Percentiles rank a stretch among this genome's conserved stretches.
Evolutionary conservation across 805 yeast species (phyloP).

Genomic region (Candida qinlingensis): DNA sequence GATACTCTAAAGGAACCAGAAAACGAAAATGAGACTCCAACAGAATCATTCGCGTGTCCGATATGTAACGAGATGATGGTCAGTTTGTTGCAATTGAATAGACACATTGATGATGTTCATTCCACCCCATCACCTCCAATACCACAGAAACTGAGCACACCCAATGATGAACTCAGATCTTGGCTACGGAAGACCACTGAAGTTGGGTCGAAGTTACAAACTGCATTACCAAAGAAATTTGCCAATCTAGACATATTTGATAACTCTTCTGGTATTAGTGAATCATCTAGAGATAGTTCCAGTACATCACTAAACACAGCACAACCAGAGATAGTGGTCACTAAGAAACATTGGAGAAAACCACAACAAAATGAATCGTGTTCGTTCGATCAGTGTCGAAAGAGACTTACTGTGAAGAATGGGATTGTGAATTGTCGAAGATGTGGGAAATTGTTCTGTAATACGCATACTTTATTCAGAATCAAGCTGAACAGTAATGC

Average conservation of each 20-base stretch:
- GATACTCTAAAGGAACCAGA: background rate
- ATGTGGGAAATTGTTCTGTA: conserved; percentile 73
- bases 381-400: conserved; percentile 34
- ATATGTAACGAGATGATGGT: conserved; percentile 61
- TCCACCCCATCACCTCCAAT: conserved; percentile 7
- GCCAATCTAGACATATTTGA: conserved; percentile 49
- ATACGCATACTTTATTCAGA: conserved; percentile 51
- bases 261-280: conserved; percentile 19
- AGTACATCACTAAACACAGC: conserved; percentile 5
- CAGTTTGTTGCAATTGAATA: conserved; percentile 49
- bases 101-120: conserved; percentile 70
- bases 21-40: background rate
- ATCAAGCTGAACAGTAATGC: conserved; percentile 47
- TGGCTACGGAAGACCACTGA: conserved; percentile 40
- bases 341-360: conserved; percentile 54
- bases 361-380: conserved; percentile 42
- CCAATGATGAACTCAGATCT: conserved; percentile 33
- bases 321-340: conserved; percentile 29
- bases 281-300: conserved; percentile 13
- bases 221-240: conserved; percentile 32
- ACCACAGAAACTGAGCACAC: background rate
- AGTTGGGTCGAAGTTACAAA: conserved; percentile 32
- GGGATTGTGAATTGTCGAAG: conserved; percentile 67
- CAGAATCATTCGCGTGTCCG: conserved; percentile 46
- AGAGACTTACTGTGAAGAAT: conserved; percentile 41